A percentile compares a stretch with the other conserved stretches of the same genome.
Conservation (phyloP, 352 stramenopile genomes). For the Globisporangium ultimum region DNA sequence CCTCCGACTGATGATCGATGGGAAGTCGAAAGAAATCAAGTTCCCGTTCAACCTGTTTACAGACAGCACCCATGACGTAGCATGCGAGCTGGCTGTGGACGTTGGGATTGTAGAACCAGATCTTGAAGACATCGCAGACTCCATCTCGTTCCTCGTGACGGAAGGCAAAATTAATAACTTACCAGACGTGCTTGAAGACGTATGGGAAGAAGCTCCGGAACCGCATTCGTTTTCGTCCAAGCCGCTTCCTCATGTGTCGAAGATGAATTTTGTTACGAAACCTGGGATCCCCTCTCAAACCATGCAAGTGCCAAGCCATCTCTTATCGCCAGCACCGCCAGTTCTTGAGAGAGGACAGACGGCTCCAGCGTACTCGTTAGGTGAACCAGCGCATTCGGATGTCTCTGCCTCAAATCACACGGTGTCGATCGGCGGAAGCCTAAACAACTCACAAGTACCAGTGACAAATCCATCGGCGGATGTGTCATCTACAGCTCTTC, state of each 20-base stretch:
- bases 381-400: slow-evolving; percentile 14
- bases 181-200: slow-evolving; percentile 66
- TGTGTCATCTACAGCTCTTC: neutral
- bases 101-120: slow-evolving; percentile 91
- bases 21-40: slow-evolving; percentile 95
- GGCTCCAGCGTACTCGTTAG: slow-evolving; percentile 10
- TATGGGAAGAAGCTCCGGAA: slow-evolving; percentile 86
- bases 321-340: slow-evolving; percentile 11
- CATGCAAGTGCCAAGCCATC: slow-evolving; percentile 12
- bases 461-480: slow-evolving; percentile 1
- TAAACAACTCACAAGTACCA: neutral
- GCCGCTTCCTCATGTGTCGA: slow-evolving; percentile 74
- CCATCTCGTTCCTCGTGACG: slow-evolving; percentile 86
- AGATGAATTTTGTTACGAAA: slow-evolving; percentile 64
- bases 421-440: neutral
- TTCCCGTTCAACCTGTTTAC: slow-evolving; percentile 95
- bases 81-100: slow-evolving; percentile 93
- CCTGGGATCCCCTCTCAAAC: slow-evolving; percentile 10
- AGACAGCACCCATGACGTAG: slow-evolving; percentile 92
- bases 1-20: slow-evolving; percentile 86
- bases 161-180: slow-evolving; percentile 87
- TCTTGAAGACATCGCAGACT: slow-evolving; percentile 93
- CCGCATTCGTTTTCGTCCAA: slow-evolving; percentile 79
- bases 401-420: slow-evolving; percentile 6
- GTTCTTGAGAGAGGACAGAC: slow-evolving; percentile 1